Evolutionary conservation across 129 eudicot genomes (phyloP), one percentile per base, ranked within the genome.

Genomic region (Silybum marianum): DNA sequence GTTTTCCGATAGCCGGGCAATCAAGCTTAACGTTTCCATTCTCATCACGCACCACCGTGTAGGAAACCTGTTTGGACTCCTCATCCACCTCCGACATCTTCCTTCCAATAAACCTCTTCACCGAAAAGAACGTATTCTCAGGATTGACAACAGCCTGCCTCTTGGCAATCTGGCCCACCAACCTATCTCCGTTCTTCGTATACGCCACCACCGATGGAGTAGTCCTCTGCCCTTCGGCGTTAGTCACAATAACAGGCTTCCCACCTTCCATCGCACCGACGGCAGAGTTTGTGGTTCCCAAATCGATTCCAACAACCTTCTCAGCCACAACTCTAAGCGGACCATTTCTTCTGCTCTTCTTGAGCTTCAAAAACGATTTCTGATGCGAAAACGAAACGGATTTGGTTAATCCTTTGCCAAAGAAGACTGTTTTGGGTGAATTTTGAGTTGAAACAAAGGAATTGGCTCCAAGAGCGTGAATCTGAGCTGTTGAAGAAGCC

Each of bases 251-350:
- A 4, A 91, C 88, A 1, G 98, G 98, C 83, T 95, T 92, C 13
- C 98, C 98, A 1, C 97, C 98, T 69, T 95, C 98, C 97, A 95
- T 95, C 0, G 97, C 98, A 3, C 97, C 98, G 3, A 95, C 97
- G 0, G 98, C 98, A 1, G 98, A 95, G 69, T 95, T 95, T 0
- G 98, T 95, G 0, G 98, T 95, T 9, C 98, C 98, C 0, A 95
- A 65, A 71, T 95, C 98, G 28, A 95, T 95, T 28, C 98, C 98
- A 2, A 95, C 98, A 0, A 92, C 98, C 69, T 92, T 95, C 85
- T 95, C 98, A 22, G 93, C 91, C 9, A 86, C 92, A 5, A 94
- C 90, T 32, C 90, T 71, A 3, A 91, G 48, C 18, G 91, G 85
- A 1, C 80, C 51, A 40, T 71, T 65, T 6, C 83, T 70, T 26